These are phyloP conservation scores for Terana coerulea DNA, from an alignment of 768 basidiomycete genomes.

Conservation along the genomic window DNA sequence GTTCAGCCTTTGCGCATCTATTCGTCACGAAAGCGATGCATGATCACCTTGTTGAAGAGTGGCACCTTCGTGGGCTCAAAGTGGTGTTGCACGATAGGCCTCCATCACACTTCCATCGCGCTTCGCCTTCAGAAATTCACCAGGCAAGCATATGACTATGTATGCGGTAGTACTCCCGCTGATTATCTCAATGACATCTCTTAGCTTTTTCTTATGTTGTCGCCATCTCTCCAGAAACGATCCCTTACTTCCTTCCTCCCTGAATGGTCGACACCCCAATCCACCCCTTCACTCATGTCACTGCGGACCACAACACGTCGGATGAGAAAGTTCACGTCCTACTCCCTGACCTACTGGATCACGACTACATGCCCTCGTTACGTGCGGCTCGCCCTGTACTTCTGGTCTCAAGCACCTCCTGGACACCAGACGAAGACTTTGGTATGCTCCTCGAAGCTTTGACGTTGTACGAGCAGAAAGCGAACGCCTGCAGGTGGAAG, in stretches of 20 bases:
- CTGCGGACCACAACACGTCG: constrained; percentile 54
- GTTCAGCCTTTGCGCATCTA: constrained; percentile 79
- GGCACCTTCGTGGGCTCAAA: constrained; percentile 77
- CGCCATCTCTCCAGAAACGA: constrained; percentile 19
- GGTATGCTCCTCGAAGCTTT: constrained; percentile 77
- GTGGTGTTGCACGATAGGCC: constrained; percentile 87
- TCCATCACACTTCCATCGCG: constrained; percentile 75
- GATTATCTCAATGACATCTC: constrained; percentile 19
- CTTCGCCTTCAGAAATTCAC: constrained; percentile 68
- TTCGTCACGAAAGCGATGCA: constrained; percentile 93
- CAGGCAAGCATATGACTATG: constrained; percentile 56
- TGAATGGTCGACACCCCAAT: constrained; percentile 47
- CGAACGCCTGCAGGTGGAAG: constrained; percentile 31
- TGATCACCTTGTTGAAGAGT: constrained; percentile 62
- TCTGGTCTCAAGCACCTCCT: constrained; percentile 88
- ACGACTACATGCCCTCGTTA: constrained; percentile 40
- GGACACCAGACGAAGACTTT: constrained; percentile 98
- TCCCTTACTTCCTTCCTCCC: constrained; percentile 45
- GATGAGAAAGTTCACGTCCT: constrained; percentile 47
- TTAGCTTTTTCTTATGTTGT: constrained; percentile 32
- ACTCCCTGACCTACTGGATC: constrained; percentile 13
- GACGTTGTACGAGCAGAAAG: constrained; percentile 60
- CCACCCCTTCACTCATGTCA: constrained; percentile 52
- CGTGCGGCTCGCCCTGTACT: constrained; percentile 79
- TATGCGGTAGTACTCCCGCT: too few species aligned